Conservation (phyloP, 345 rosid species). For the Reutealis trisperma region DNA sequence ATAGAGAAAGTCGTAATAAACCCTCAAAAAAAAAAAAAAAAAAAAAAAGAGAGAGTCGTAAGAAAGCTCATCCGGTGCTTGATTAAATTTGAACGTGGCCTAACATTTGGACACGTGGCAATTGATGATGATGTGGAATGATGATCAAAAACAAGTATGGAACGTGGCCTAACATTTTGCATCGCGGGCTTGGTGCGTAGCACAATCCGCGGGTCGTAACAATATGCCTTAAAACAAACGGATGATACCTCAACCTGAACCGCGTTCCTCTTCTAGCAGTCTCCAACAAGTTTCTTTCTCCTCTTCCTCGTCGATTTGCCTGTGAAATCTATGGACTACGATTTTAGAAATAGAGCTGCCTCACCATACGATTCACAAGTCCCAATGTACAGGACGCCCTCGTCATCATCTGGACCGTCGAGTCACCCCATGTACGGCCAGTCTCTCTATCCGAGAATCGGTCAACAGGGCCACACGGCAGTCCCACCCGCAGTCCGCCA, state of each 20-base stretch:
- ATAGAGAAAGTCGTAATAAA: too few relatives aligned
- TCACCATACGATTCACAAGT: constrained; percentile 39
- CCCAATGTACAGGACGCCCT: constrained; percentile 44
- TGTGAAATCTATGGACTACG: constrained; percentile 45
- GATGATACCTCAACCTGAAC: background rate
- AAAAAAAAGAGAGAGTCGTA: too few relatives aligned
- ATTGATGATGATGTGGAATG: too few relatives aligned
- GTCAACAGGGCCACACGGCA: constrained; percentile 46
- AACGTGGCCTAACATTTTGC: too few relatives aligned
- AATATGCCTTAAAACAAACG: background rate
- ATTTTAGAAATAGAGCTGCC: constrained; percentile 49
- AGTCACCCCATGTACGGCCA: constrained; percentile 52
- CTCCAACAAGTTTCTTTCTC: background rate
- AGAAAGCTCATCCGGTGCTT: too few relatives aligned
- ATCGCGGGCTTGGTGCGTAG: too few relatives aligned
- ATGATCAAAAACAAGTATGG: too few relatives aligned
- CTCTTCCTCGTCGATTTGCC: background rate
- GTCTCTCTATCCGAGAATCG: constrained; percentile 65
- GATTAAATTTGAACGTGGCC: too few relatives aligned
- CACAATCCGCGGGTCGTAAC: too few relatives aligned
- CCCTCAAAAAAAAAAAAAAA: too few relatives aligned
- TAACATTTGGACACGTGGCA: too few relatives aligned
- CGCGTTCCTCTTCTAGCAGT: background rate
- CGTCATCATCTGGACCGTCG: constrained; percentile 39
- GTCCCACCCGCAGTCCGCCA: constrained; percentile 49